Conservation (phyloP, 768 basidiomycete species). For the Lactarius deliciosus region DNA sequence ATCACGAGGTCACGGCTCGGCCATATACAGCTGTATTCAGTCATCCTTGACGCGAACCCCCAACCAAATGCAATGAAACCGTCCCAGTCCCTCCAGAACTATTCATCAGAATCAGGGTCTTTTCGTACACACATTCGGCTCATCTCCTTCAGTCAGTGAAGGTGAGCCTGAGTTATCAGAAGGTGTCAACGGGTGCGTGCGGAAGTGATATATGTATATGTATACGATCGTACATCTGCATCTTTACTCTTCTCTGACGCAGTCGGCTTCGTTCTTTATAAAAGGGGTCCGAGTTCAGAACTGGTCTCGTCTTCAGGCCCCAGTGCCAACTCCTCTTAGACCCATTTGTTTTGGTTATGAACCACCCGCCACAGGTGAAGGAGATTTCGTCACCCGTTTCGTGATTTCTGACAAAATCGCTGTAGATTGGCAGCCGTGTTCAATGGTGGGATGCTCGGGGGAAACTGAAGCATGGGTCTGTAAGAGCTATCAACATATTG, state of each 20-base stretch:
- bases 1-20: conserved; percentile 17
- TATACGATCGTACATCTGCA: conserved; percentile 7
- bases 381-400: conserved; percentile 2
- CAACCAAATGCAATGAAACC: conserved; percentile 26
- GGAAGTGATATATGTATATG: conserved; percentile 11
- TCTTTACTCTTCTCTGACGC: conserved; percentile 11
- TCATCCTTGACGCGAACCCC: conserved; percentile 8
- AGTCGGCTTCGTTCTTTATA: conserved; percentile 12
- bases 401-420: conserved; percentile 23
- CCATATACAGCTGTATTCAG: conserved; percentile 15
- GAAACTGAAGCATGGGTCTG: conserved; percentile 57
- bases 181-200: conserved; percentile 14
- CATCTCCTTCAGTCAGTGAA: neutral
- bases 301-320: conserved; percentile 18
- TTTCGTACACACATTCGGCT: conserved; percentile 22
- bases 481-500: conserved; percentile 51
- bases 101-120: conserved; percentile 22
- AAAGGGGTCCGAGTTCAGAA: conserved; percentile 9
- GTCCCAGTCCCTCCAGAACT: conserved; percentile 5
- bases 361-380: conserved; percentile 43
- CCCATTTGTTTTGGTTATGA: conserved; percentile 72
- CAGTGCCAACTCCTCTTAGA: conserved; percentile 22
- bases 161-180: neutral
- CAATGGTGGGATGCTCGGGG: conserved; percentile 62
- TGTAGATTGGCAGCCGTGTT: conserved; percentile 65